phyloP scores from a whole-genome alignment of 106 monocot species.

The Dendrobium officinale region DNA sequence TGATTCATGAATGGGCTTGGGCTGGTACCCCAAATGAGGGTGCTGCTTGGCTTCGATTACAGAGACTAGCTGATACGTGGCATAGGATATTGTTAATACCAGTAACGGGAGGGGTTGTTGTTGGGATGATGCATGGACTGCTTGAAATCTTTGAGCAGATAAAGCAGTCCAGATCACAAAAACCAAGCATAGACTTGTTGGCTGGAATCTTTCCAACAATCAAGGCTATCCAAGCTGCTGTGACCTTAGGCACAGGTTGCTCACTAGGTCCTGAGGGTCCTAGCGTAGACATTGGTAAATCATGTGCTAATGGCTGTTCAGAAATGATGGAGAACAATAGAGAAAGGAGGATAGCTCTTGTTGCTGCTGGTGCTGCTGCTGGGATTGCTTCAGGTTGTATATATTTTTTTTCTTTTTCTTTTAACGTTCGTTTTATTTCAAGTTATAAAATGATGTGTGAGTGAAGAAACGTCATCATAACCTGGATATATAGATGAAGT shows the following conservation, averaged over 20 bases:
- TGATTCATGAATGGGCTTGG: slow-evolving; percentile 99
- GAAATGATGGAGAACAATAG: slow-evolving; percentile 99
- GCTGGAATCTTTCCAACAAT: slow-evolving; percentile 81
- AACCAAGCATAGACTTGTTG: slow-evolving; percentile 56
- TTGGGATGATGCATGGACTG: slow-evolving; percentile 99
- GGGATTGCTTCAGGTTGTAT: slow-evolving; percentile 96
- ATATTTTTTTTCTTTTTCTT: background rate
- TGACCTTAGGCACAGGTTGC: slow-evolving; percentile 97
- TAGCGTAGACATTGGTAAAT: slow-evolving; percentile 98
- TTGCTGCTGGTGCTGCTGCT: slow-evolving; percentile 98
- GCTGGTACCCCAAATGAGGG: slow-evolving; percentile 99
- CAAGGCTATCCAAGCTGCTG: slow-evolving; percentile 95
- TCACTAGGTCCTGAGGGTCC: slow-evolving; percentile 99
- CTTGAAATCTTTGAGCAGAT: slow-evolving; percentile 98
- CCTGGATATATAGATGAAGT: background rate
- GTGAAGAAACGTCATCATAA: background rate
- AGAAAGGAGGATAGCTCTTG: slow-evolving; percentile 94
- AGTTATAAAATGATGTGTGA: background rate
- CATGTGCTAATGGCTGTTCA: slow-evolving; percentile 93
- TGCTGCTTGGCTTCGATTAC: slow-evolving; percentile 95
- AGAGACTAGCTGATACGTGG: slow-evolving; percentile 91
- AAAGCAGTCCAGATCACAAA: slow-evolving; percentile 70
- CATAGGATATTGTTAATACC: slow-evolving; percentile 92
- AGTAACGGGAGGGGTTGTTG: slow-evolving; percentile 97
- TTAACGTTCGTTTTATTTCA: background rate